phyloP scores from a whole-genome alignment of 108 stramenopile genomes.

The Conticribra weissflogii region DNA sequence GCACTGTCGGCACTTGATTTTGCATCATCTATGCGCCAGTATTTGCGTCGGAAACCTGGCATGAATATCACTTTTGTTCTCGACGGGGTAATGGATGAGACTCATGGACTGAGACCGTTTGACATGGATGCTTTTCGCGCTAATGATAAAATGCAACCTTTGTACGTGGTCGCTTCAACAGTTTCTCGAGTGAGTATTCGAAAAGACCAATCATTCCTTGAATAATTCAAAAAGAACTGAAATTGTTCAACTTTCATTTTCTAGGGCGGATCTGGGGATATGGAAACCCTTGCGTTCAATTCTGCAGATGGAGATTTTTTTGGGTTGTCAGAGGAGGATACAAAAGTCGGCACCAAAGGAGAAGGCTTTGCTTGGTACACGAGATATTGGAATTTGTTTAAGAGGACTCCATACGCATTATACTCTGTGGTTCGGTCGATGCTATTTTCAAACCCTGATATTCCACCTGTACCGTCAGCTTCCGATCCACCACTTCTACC shows the following conservation, averaged over 20 bases:
- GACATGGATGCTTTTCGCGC: constrained; percentile 49
- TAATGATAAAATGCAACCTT: constrained; percentile 47
- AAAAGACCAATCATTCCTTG: no score
- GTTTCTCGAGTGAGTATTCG: no score
- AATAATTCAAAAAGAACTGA: no score
- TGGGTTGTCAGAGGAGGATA: constrained; percentile 20
- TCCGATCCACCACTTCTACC: constrained; percentile 20
- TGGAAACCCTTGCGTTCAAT: constrained; percentile 45
- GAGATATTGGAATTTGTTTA: constrained; percentile 25
- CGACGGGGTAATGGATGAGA: constrained; percentile 49
- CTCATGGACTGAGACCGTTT: constrained; percentile 51
- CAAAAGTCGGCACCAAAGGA: neutral
- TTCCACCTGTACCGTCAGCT: neutral
- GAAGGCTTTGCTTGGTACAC: constrained; percentile 35
- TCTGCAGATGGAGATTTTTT: constrained; percentile 53
- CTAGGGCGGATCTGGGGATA: constrained; percentile 40
- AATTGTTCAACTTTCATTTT: no score
- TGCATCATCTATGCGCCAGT: constrained; percentile 45
- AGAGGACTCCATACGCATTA: constrained; percentile 16
- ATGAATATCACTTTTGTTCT: constrained; percentile 55
- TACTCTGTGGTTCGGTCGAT: constrained; percentile 19
- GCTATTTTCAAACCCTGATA: constrained; percentile 7
- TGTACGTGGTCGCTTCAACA: constrained; percentile 47
- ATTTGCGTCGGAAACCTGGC: constrained; percentile 46
- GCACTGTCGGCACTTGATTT: constrained; percentile 37